These are phyloP conservation scores for Plasmodium gonderi DNA, from an alignment of 169 alveolate genomes.

Conservation along the genomic window DNA sequence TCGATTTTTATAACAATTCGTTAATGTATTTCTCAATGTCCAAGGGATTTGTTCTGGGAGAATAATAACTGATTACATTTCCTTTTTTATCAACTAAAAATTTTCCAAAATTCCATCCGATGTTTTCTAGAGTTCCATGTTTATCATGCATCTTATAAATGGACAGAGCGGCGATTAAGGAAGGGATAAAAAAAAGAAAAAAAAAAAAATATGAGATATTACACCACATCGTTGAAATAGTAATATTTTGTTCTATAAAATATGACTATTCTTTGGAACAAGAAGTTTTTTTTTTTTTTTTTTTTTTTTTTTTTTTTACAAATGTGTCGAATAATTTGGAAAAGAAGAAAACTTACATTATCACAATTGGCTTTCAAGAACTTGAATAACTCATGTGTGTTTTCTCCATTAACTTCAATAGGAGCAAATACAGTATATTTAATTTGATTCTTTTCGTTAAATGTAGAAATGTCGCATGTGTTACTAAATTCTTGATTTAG, in stretches of 20 bases:
- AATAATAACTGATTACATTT: slow-evolving; percentile 31
- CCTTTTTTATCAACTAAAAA: slow-evolving; percentile 45
- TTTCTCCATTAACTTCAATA: slow-evolving; percentile 55
- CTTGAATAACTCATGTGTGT: slow-evolving; percentile 48
- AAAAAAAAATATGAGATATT: not conserved
- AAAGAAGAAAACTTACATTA: slow-evolving; percentile 10
- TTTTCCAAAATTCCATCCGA: slow-evolving; percentile 72
- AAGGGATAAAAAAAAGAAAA: not conserved
- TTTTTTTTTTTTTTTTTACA: not conserved
- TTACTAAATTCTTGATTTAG: slow-evolving; percentile 20
- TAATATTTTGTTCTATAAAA: no score
- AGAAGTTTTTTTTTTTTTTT: not conserved
- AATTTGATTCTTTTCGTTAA: slow-evolving; percentile 20
- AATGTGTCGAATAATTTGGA: not conserved
- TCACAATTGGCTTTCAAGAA: slow-evolving; percentile 38
- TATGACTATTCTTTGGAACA: not conserved
- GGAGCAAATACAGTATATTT: slow-evolving; percentile 39
- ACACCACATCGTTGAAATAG: no score
- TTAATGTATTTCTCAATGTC: slow-evolving; percentile 30
- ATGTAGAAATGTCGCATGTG: slow-evolving; percentile 25
- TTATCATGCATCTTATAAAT: slow-evolving; percentile 52
- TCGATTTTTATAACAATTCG: slow-evolving; percentile 26
- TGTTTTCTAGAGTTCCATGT: slow-evolving; percentile 32
- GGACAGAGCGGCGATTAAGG: no score
- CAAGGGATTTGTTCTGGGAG: slow-evolving; percentile 36